Evolutionary conservation across 2,329 filamentous ascomycete species (phyloP).

Genomic region (Cladosporium oxysporum): DNA sequence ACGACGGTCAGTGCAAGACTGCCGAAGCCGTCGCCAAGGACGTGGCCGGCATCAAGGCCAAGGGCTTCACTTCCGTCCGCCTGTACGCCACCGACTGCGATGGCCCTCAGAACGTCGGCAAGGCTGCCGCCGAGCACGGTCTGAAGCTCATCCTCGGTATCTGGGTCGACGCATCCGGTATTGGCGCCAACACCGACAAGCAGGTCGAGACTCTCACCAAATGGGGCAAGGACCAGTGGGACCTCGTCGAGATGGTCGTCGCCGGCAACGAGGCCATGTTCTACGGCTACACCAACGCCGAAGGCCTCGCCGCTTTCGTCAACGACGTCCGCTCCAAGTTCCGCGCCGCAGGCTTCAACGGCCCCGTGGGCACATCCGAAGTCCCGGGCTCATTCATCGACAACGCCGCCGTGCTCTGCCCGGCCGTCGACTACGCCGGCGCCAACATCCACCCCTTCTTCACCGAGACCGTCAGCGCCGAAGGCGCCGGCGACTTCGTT

Average conservation of each 20-base stretch:
- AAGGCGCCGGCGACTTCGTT: slow-evolving; percentile 74
- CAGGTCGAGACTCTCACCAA: slow-evolving; percentile 73
- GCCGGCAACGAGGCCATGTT: slow-evolving; percentile 91
- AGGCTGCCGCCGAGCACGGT: slow-evolving; percentile 65
- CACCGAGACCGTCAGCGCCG: slow-evolving; percentile 67
- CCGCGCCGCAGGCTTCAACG: slow-evolving; percentile 59
- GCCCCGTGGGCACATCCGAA: slow-evolving; percentile 81
- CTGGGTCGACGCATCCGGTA: slow-evolving; percentile 69
- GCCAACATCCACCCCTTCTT: slow-evolving; percentile 95
- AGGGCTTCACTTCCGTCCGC: slow-evolving; percentile 67
- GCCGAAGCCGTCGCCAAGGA: slow-evolving; percentile 42
- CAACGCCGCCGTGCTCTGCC: slow-evolving; percentile 65
- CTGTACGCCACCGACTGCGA: slow-evolving; percentile 92
- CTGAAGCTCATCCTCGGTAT: slow-evolving; percentile 84
- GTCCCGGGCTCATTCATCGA: slow-evolving; percentile 74
- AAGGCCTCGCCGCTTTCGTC: slow-evolving; percentile 71
- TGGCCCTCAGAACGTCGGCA: slow-evolving; percentile 73
- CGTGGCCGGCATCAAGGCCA: slow-evolving; percentile 45
- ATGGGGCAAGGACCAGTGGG: slow-evolving; percentile 76
- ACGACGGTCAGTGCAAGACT: slow-evolving; percentile 46
- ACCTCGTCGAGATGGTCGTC: slow-evolving; percentile 74
- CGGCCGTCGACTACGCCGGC: slow-evolving; percentile 73
- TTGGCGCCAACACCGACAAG: slow-evolving; percentile 59
- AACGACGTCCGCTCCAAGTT: slow-evolving; percentile 64
- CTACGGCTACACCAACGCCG: slow-evolving; percentile 66